Evolutionary conservation across 108 stramenopile genomes (phyloP), one percentile per base, ranked within the genome.

Genomic region (Schizochytrium sp.): DNA sequence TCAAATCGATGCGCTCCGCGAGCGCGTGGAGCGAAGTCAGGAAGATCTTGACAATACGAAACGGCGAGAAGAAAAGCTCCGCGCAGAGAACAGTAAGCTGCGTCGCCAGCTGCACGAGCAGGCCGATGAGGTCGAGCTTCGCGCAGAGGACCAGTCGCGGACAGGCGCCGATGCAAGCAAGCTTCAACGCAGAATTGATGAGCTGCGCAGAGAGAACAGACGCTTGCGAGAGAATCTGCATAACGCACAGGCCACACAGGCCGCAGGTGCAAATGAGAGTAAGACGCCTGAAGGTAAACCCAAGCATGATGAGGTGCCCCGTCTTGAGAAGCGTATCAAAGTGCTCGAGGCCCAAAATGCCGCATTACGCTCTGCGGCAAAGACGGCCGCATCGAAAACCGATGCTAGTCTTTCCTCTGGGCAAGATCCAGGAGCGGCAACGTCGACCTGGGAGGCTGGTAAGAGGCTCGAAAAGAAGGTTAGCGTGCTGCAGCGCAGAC

Each of bases 381-480:
- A 53, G 3, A 16, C 48, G 8, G 16, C 55, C 14, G 14, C 55
- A 8, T 16, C 55, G 16, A 8, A 8, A 8, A 23, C 4, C 45
- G 19, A 14, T 12, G 23, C 45, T 1, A 4, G 2, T 34, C 34
- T 34, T 34, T 34, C 34, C 34, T 34, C 34, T 34, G 34, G 34
- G 2, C 34, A 34, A 34, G 34, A 34, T 34, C 0, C 34, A 34
- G 34, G 34, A 34, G 34, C 34, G 34, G 34, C 34, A 34, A 3
- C 76, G 19, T 6, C 76, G 51, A 93, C 87, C 90, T 91, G 45
- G 88, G 92, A 92, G 21, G 59, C 72, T 19, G 91, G 90, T 41
- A 90, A 72, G 41, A 93, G 90, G 83, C 89, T 92, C 23, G 89
- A 89, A 16, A 90, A 91, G 72, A 88, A 92, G 58, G 76, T 93